These are phyloP conservation scores for Aspergillus nomiae DNA, from an alignment of 2,329 filamentous ascomycete genomes.

Conservation along the genomic window DNA sequence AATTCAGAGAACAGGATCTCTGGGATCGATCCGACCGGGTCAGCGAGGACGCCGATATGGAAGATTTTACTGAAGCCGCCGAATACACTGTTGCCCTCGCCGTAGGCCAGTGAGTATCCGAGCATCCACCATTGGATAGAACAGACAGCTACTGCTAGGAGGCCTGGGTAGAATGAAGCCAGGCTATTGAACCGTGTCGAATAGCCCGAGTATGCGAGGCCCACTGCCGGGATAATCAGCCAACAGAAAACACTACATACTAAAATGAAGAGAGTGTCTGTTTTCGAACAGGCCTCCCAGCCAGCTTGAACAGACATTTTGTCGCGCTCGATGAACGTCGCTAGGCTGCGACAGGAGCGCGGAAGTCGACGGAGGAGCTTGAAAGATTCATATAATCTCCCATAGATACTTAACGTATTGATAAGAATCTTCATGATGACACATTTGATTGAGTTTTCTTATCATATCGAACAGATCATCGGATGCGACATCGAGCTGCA, in stretches of 20 bases:
- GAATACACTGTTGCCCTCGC: conserved; percentile 49
- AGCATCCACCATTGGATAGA: conserved; percentile 55
- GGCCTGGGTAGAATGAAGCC: conserved; percentile 51
- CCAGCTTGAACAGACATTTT: conserved; percentile 40
- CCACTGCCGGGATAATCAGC: conserved; percentile 55
- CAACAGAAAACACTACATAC: conserved; percentile 56
- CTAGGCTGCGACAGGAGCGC: neutral
- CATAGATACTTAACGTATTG: neutral
- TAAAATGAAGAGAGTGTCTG: conserved; percentile 55
- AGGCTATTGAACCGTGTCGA: conserved; percentile 52
- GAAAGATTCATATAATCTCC: neutral
- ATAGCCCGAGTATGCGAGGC: conserved; percentile 54
- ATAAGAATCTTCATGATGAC: neutral
- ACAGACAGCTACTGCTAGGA: conserved; percentile 52
- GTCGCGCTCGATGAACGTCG: neutral
- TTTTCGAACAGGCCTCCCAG: conserved; percentile 55
- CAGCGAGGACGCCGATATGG: conserved; percentile 48
- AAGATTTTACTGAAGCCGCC: conserved; percentile 50
- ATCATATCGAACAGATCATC: neutral
- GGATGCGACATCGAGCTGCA: neutral
- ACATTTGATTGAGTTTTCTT: neutral
- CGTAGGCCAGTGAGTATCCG: conserved; percentile 54
- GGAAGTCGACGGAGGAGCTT: too few species aligned
- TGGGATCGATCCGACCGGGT: conserved; percentile 54
- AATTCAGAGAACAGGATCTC: conserved; percentile 56